Percentiles rank a stretch among this genome's conserved stretches.
Conservation (phyloP, 192 early-diverging fungal genomes). For the Funneliformis mosseae region DNA sequence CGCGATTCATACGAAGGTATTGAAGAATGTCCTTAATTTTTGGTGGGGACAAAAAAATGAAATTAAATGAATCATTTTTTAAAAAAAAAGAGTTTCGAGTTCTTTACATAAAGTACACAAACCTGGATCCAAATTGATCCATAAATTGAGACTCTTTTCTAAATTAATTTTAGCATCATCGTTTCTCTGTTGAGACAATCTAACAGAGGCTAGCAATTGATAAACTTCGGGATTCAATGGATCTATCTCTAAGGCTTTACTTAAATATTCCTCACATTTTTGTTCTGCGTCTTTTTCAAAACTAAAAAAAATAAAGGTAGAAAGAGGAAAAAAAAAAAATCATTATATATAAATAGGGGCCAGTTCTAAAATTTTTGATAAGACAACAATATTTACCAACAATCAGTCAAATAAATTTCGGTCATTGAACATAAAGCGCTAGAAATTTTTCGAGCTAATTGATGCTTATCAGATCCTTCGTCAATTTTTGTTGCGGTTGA, state of each 20-base stretch:
- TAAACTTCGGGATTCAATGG: constrained; percentile 81
- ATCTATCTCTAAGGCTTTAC: constrained; percentile 68
- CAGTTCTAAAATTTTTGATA: not conserved
- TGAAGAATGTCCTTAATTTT: constrained; percentile 42
- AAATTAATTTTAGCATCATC: constrained; percentile 78
- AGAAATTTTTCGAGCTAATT: constrained; percentile 68
- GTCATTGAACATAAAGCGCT: constrained; percentile 91
- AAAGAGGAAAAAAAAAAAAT: not conserved
- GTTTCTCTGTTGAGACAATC: constrained; percentile 79
- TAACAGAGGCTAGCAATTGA: constrained; percentile 87
- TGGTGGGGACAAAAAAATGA: not conserved
- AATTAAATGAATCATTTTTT: constrained; percentile 12
- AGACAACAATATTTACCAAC: constrained; percentile 67
- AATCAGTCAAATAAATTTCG: constrained; percentile 98
- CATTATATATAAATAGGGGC: not conserved
- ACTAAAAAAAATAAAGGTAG: too few species aligned
- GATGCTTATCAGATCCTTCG: not conserved
- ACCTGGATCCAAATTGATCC: constrained; percentile 62
- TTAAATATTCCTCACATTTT: constrained; percentile 74
- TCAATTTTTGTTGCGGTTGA: constrained; percentile 48
- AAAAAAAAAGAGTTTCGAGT: constrained; percentile 1
- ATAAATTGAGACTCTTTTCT: constrained; percentile 68
- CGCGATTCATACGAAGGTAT: constrained; percentile 86
- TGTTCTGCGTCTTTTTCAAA: constrained; percentile 90
- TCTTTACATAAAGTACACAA: not conserved